A percentile compares a stretch with the other conserved stretches of the same genome.
phyloP scores from a whole-genome alignment of 176 grass and related monocot species.

The Carex parvula region DNA sequence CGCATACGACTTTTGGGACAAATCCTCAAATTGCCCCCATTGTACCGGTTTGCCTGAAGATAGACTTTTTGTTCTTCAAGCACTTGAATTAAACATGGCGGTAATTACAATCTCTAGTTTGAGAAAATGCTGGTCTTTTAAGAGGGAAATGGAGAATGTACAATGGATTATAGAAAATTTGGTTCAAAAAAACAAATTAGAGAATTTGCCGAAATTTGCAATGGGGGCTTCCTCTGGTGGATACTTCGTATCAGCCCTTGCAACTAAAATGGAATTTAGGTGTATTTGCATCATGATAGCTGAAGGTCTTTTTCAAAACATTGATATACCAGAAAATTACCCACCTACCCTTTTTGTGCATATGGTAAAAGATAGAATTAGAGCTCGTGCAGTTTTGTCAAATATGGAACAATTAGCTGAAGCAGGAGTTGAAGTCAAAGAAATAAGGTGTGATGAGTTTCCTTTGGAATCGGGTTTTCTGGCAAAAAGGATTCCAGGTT shows the following conservation, averaged over 20 bases:
- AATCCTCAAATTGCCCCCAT: constrained; percentile 45
- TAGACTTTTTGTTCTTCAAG: constrained; percentile 53
- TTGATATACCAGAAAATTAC: constrained; percentile 46
- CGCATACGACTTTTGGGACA: constrained; percentile 86
- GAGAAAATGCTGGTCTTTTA: constrained; percentile 58
- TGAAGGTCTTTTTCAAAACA: constrained; percentile 51
- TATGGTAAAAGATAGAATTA: constrained; percentile 63
- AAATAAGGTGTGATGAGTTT: constrained; percentile 55
- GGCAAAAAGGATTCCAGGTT: constrained; percentile 44
- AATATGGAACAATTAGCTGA: constrained; percentile 47
- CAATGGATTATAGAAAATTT: constrained; percentile 72
- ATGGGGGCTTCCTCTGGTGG: constrained; percentile 83
- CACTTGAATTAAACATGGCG: constrained; percentile 58
- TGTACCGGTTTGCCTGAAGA: constrained; percentile 86
- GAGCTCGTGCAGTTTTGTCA: constrained; percentile 27
- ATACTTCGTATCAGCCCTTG: constrained; percentile 78
- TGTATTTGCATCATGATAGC: constrained; percentile 76
- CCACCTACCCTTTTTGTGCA: constrained; percentile 89
- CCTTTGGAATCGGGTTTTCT: constrained; percentile 47
- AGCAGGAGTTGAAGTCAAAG: constrained; percentile 43
- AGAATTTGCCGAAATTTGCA: constrained; percentile 46
- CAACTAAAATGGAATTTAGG: constrained; percentile 53
- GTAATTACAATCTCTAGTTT: constrained; percentile 71
- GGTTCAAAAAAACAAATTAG: constrained; percentile 49
- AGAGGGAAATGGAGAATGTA: constrained; percentile 51